phyloP scores from a whole-genome alignment of 345 rosid species.

The Salix brachista region DNA sequence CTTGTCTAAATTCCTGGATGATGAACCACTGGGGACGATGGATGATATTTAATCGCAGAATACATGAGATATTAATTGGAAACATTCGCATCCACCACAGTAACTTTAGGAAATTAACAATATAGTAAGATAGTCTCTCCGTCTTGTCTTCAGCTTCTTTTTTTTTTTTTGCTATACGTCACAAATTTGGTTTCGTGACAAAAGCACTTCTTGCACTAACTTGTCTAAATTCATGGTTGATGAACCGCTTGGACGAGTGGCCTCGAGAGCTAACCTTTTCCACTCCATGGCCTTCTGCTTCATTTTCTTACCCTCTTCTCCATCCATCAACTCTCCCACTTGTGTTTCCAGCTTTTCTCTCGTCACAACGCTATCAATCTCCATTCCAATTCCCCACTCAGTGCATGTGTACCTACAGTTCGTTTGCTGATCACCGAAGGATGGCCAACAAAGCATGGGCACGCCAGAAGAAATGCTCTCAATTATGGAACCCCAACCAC shows the following conservation, averaged over 20 bases:
- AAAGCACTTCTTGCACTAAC: neutral
- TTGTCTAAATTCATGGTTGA: conserved; percentile 1
- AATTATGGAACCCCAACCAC: conserved; percentile 6
- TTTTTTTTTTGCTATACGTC: neutral
- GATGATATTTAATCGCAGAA: no score
- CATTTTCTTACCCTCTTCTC: neutral
- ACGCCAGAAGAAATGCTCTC: conserved; percentile 15
- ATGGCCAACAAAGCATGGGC: conserved; percentile 19
- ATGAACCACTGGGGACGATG: no score
- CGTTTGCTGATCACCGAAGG: conserved; percentile 11
- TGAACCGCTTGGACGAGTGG: neutral
- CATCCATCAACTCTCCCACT: neutral
- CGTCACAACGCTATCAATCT: neutral
- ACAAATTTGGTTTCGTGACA: no score
- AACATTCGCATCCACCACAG: no score
- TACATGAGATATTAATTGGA: no score
- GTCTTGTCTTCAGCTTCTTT: neutral
- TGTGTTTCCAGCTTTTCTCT: neutral
- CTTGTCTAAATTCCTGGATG: no score
- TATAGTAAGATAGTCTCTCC: no score
- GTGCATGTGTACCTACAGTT: neutral
- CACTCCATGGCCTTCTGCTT: neutral
- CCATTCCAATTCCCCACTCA: conserved; percentile 20
- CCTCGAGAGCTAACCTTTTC: neutral
- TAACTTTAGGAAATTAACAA: no score